These are phyloP conservation scores for Rhodotorula paludigena DNA, from an alignment of 768 basidiomycete species.

Conservation along the genomic window DNA sequence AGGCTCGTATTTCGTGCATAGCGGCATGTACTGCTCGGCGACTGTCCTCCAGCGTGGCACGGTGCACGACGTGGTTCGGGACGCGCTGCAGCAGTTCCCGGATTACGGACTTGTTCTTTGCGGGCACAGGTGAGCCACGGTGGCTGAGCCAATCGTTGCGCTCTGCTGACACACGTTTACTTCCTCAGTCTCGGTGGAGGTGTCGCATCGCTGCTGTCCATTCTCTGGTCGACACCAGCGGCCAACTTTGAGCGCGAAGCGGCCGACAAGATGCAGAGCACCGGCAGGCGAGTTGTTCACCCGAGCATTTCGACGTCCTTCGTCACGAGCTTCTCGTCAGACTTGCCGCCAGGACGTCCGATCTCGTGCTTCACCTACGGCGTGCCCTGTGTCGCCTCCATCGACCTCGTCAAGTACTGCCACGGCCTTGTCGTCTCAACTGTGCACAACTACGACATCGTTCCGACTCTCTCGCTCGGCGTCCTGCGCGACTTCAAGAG, in stretches of 20 bases:
- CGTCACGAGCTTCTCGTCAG: slow-evolving; percentile 46
- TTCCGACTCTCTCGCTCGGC: slow-evolving; percentile 45
- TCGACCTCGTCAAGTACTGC: slow-evolving; percentile 46
- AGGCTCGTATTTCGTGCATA: slow-evolving; percentile 46
- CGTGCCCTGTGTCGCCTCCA: slow-evolving; percentile 47
- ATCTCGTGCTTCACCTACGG: slow-evolving; percentile 49
- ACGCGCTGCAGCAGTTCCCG: slow-evolving; percentile 45
- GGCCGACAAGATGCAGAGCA: not conserved
- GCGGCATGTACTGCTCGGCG: slow-evolving; percentile 37
- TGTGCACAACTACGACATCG: slow-evolving; percentile 46
- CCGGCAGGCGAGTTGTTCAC: slow-evolving; percentile 12
- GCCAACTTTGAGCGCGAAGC: slow-evolving; percentile 9
- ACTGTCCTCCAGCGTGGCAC: slow-evolving; percentile 42
- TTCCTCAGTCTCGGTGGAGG: slow-evolving; percentile 47
- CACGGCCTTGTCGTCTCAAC: slow-evolving; percentile 47
- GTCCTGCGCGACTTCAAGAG: slow-evolving; percentile 47
- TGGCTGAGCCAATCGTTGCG: too few species aligned
- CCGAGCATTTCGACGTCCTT: slow-evolving; percentile 44
- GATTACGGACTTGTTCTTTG: slow-evolving; percentile 47
- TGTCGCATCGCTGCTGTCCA: slow-evolving; percentile 47
- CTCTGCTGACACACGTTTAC: not conserved
- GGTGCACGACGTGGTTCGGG: slow-evolving; percentile 46
- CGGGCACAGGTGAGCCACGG: slow-evolving; percentile 44
- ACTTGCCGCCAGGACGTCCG: slow-evolving; percentile 47
- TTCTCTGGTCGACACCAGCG: slow-evolving; percentile 44